Percentiles rank a stretch among this genome's conserved stretches.
These are phyloP conservation scores for Salix viminalis DNA, from an alignment of 345 rosid species.

Conservation along the genomic window DNA sequence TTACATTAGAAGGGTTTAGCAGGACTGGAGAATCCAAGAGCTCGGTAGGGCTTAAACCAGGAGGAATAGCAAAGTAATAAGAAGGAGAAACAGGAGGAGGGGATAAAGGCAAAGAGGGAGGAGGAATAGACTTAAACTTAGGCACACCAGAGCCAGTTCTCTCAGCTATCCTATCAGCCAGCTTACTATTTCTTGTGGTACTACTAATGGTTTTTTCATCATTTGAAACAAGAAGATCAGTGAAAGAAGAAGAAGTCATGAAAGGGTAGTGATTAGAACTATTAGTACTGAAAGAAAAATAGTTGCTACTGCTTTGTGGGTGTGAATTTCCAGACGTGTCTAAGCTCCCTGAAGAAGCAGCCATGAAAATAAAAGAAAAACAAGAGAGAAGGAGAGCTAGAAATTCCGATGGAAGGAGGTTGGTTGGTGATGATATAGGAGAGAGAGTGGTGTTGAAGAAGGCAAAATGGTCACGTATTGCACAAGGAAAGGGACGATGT, in stretches of 20 bases:
- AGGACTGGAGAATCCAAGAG: slow-evolving; percentile 87
- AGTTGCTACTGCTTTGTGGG: background rate
- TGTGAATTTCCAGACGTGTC: slow-evolving; percentile 34
- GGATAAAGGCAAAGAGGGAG: slow-evolving; percentile 78
- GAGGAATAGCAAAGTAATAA: slow-evolving; percentile 72
- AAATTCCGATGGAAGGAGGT: background rate
- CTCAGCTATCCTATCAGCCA: slow-evolving; percentile 45
- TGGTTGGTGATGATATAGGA: background rate
- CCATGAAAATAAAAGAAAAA: slow-evolving; percentile 24
- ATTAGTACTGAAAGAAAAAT: slow-evolving; percentile 13
- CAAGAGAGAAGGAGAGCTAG: background rate
- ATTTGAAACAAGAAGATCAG: slow-evolving; percentile 48
- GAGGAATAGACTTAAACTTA: slow-evolving; percentile 73
- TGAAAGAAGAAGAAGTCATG: slow-evolving; percentile 48
- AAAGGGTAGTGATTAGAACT: slow-evolving; percentile 27
- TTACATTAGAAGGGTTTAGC: slow-evolving; percentile 60
- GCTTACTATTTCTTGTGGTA: background rate
- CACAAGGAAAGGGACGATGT: background rate
- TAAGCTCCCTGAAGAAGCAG: slow-evolving; percentile 38
- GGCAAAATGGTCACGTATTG: background rate
- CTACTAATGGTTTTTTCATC: slow-evolving; percentile 16
- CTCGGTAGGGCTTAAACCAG: slow-evolving; percentile 66
- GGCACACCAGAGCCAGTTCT: slow-evolving; percentile 69
- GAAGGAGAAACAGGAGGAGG: slow-evolving; percentile 66
- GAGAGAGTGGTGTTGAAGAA: background rate